phyloP scores from a whole-genome alignment of 768 basidiomycete species.

The Naganishia kalamii region DNA sequence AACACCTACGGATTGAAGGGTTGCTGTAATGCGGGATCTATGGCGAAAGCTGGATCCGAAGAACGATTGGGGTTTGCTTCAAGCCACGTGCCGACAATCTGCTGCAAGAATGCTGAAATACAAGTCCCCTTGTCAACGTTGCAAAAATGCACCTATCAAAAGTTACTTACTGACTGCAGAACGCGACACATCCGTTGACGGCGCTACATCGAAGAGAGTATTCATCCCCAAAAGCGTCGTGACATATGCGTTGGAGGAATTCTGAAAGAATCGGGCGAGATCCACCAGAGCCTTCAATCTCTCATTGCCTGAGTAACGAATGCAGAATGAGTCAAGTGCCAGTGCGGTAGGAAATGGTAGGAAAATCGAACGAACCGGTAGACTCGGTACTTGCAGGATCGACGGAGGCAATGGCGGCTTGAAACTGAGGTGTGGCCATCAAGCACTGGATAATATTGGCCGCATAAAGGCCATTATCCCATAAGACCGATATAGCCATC shows the following conservation, averaged over 20 bases:
- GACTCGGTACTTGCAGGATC: not conserved
- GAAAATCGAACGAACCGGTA: not conserved
- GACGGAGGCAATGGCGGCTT: not conserved
- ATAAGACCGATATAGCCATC: not conserved
- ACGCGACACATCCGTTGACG: not conserved
- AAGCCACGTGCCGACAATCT: constrained; percentile 2
- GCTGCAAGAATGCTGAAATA: not conserved
- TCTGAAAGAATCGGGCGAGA: constrained; percentile 3
- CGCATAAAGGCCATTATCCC: constrained; percentile 6
- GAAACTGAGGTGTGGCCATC: not conserved
- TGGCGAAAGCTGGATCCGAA: too few relatives aligned
- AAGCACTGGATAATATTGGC: constrained; percentile 8
- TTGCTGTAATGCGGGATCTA: not conserved
- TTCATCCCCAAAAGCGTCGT: constrained; percentile 10
- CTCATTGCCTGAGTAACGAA: not conserved
- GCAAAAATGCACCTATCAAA: too few relatives aligned
- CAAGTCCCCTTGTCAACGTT: too few relatives aligned
- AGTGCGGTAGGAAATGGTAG: not conserved
- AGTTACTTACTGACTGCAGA: not conserved
- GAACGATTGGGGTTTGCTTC: not conserved
- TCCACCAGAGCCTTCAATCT: not conserved
- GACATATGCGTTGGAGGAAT: constrained; percentile 2
- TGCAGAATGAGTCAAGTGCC: not conserved
- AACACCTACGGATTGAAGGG: not conserved
- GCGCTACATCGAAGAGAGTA: constrained; percentile 1